These are phyloP conservation scores for Aspergillus jensenii DNA, from an alignment of 2,329 filamentous ascomycete species.

Conservation along the genomic window DNA sequence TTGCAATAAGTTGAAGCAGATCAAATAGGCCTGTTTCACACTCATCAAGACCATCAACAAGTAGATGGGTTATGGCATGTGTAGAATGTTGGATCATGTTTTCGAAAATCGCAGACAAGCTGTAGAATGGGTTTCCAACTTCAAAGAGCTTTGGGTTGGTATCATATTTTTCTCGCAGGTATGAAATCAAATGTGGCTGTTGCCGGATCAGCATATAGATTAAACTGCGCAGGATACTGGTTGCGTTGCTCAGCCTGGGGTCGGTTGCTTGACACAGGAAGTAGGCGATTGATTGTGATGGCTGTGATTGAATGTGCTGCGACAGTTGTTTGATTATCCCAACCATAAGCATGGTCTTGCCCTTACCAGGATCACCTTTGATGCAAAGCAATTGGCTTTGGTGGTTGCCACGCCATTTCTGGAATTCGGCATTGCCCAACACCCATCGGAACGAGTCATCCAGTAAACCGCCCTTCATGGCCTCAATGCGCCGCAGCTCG, in stretches of 20 bases:
- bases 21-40: neutral
- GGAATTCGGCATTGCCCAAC: neutral
- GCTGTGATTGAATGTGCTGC: neutral
- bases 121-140: neutral
- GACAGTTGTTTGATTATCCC: constrained; percentile 22
- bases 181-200: neutral
- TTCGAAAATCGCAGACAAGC: neutral
- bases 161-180: constrained; percentile 3
- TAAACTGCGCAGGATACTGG: constrained; percentile 33
- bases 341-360: constrained; percentile 27
- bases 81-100: neutral
- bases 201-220: constrained; percentile 16
- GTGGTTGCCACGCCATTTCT: neutral
- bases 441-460: neutral
- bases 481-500: constrained; percentile 17
- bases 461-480: constrained; percentile 18
- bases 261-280: constrained; percentile 32
- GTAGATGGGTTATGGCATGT: neutral
- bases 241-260: constrained; percentile 26
- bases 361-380: constrained; percentile 23
- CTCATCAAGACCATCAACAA: constrained; percentile 9
- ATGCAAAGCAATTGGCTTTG: constrained; percentile 18
- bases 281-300: constrained; percentile 30
- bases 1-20: neutral
- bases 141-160: neutral